These are phyloP conservation scores for Penicillium sp. DNA, from an alignment of 2,329 filamentous ascomycete genomes.

Conservation along the genomic window DNA sequence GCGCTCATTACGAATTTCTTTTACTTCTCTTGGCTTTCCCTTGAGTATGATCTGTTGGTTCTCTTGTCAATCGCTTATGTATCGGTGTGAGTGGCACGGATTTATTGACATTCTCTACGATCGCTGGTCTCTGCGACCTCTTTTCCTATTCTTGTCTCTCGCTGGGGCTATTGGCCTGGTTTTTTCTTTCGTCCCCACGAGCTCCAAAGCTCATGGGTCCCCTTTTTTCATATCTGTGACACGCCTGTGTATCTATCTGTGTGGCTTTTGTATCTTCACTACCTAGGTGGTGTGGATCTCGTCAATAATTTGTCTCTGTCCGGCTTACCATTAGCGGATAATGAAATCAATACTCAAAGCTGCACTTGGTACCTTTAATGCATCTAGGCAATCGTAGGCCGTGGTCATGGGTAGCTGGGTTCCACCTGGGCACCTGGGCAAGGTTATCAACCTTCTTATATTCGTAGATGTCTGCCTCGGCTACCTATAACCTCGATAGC, in stretches of 20 bases:
- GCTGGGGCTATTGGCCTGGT: neutral
- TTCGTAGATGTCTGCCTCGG: too few relatives aligned
- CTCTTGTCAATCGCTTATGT: conserved; percentile 39
- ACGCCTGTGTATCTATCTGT: conserved; percentile 8
- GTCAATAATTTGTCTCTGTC: conserved; percentile 1
- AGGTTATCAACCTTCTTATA: too few relatives aligned
- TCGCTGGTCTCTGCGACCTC: conserved; percentile 22
- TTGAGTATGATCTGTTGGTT: conserved; percentile 34
- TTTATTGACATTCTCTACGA: conserved; percentile 28
- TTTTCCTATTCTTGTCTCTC: conserved; percentile 13
- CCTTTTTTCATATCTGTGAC: conserved; percentile 5
- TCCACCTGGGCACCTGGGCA: too few relatives aligned
- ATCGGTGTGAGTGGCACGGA: conserved; percentile 29
- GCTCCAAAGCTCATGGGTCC: neutral
- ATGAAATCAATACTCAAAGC: neutral
- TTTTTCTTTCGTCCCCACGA: conserved; percentile 8
- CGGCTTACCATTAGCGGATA: conserved; percentile 9
- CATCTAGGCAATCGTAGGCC: neutral
- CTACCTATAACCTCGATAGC: too few relatives aligned
- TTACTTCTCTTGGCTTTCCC: conserved; percentile 30
- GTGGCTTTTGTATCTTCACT: conserved; percentile 5
- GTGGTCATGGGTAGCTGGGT: too few relatives aligned
- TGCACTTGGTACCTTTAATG: neutral
- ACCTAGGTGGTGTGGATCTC: neutral
- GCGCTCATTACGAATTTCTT: conserved; percentile 38